Evolutionary conservation across 768 basidiomycete genomes (phyloP).

Genomic region (Hortiboletus campestris): DNA sequence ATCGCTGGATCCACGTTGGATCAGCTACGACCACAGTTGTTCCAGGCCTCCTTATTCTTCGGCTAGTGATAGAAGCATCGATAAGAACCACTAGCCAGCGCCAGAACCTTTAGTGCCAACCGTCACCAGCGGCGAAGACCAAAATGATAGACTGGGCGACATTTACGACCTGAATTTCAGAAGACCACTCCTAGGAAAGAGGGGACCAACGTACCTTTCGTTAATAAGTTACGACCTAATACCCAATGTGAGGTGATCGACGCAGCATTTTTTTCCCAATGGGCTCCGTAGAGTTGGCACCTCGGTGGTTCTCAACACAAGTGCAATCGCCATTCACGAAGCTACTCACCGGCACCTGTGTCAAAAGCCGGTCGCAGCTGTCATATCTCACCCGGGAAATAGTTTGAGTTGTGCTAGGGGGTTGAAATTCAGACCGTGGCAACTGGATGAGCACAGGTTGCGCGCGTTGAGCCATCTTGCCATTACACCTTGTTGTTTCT

Average conservation of each 20-base stretch:
- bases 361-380: background rate
- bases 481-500: constrained; percentile 21
- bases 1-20: background rate
- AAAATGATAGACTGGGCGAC: no score
- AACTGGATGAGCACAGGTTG: constrained; percentile 20
- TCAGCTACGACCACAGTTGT: background rate
- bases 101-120: background rate
- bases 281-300: background rate
- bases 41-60: background rate
- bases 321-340: background rate
- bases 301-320: background rate
- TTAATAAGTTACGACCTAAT: no score
- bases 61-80: background rate
- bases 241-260: constrained; percentile 19
- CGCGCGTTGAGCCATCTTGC: constrained; percentile 7
- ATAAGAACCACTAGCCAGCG: background rate
- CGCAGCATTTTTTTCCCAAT: no score
- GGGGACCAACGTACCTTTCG: no score
- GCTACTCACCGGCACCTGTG: background rate
- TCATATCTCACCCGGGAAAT: background rate
- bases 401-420: background rate
- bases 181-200: no score
- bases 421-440: constrained; percentile 42
- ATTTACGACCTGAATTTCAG: no score
- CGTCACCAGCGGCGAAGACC: no score